Evolutionary conservation across 176 grass and related monocot genomes (phyloP), one percentile per base, ranked within the genome.

Genomic region (Melocanna baccifera): DNA sequence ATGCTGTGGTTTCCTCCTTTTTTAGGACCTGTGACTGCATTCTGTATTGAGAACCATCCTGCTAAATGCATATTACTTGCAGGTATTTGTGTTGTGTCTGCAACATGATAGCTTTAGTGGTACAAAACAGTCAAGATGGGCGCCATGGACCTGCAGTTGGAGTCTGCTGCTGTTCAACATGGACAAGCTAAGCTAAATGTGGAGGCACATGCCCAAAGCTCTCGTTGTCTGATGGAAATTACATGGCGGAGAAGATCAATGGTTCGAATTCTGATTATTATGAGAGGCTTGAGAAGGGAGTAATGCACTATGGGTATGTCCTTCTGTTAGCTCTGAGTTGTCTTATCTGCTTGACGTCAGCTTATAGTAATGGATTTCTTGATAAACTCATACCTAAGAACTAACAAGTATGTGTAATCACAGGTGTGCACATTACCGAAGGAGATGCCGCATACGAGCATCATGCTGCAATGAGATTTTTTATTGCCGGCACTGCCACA

Each of bases 251-350:
- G 65, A 79, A 79, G 32, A 70, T 58, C 15, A 11, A 84, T 66
- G 75, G 45, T 59, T 71, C 58, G 52, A 72, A 87, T 20, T 71
- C 46, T 82, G 59, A 73, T 78, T 68, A 73, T 41, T 36, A 46
- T 39, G 85, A 92, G 39, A 89, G 14, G 67, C 45, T 91, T 58
- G 84, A 94, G 37, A 86, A 80, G 50, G 92, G 89, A 67, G 28
- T 96, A 51, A 94, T 99, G 93, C 89, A 96, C 63, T 91, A 94
- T 50, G 96, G 96, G 96, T 99, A 99, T 80, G 82, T 77, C 69
- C 15, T 72, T 81, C 39, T 76, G 20, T 78, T 77, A 4, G 12
- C 57, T 51, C 4, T 23, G n/a, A 7, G 64, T 62, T 64, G 23
- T 3, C 32, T 29, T 59, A 29, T 57, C 40, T 76, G 18, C n/a